phyloP scores from a whole-genome alignment of 192 early-diverging fungal genomes.

The Gryganskiella cystojenkinii region DNA sequence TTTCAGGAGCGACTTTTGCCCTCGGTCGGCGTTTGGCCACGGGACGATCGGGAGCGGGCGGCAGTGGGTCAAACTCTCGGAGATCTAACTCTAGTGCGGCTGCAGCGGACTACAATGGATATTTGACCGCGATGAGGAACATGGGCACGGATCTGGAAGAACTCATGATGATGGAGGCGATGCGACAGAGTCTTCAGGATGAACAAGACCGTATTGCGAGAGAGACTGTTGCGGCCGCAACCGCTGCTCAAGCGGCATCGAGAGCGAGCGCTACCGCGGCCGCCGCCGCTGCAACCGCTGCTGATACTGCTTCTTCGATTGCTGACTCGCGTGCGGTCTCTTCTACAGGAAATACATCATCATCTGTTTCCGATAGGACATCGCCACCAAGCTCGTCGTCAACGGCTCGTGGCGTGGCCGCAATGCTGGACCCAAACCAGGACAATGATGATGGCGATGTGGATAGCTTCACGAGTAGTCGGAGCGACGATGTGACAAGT shows the following conservation, averaged over 20 bases:
- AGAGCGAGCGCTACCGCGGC: too few relatives aligned
- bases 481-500: conserved; percentile 14
- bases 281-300: background rate
- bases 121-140: conserved; percentile 73
- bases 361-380: background rate
- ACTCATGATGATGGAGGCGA: conserved; percentile 92
- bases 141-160: conserved; percentile 92
- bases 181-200: conserved; percentile 78
- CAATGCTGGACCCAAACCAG: background rate
- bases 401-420: background rate
- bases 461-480: background rate
- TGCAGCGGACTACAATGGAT: conserved; percentile 66
- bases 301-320: background rate
- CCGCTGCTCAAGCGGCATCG: conserved; percentile 8
- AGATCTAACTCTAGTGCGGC: conserved; percentile 51
- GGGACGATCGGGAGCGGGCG: conserved; percentile 20
- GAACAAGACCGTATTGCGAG: conserved; percentile 61
- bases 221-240: conserved; percentile 34
- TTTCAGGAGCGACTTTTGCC: conserved; percentile 39
- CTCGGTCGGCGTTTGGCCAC: conserved; percentile 38
- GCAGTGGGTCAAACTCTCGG: conserved; percentile 28
- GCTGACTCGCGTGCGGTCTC: background rate
- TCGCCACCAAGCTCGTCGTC: background rate
- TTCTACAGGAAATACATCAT: background rate
- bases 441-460: background rate